A percentile compares a stretch with the other conserved stretches of the same genome.
Evolutionary conservation across 345 rosid species (phyloP).

Genomic region (Rhodamnia argentea): DNA sequence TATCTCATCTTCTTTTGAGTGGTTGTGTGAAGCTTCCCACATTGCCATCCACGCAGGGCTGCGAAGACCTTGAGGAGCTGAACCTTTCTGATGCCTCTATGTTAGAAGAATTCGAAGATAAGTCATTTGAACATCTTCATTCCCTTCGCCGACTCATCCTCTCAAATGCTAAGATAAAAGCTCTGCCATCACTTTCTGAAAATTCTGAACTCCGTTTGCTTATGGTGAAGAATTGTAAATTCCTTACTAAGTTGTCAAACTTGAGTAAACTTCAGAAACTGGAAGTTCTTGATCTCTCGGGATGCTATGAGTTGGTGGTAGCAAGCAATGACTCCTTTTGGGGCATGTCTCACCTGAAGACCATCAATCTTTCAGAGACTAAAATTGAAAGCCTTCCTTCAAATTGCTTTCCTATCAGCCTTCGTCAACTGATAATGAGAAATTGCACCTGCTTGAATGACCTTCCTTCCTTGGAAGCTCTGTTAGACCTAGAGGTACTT

Average conservation of each 20-base stretch:
- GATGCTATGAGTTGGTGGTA: neutral
- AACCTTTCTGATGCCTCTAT: neutral
- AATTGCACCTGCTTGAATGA: constrained; percentile 1
- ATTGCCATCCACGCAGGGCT: neutral
- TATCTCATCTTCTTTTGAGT: neutral
- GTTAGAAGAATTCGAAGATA: neutral
- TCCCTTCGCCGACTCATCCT: neutral
- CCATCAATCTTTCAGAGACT: neutral
- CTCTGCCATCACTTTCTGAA: neutral
- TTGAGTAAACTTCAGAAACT: neutral
- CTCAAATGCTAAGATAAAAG: neutral
- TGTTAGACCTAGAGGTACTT: neutral
- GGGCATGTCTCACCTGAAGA: neutral
- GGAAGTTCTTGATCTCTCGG: neutral
- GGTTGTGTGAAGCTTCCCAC: neutral
- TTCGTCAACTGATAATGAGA: constrained; percentile 3
- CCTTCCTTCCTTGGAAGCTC: neutral
- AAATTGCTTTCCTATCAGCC: neutral
- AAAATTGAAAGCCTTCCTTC: neutral
- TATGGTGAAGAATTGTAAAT: neutral
- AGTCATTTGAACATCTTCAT: neutral
- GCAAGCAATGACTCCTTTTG: neutral
- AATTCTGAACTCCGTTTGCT: neutral
- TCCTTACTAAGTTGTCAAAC: neutral
- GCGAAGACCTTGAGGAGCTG: neutral